Conservation (phyloP, 1,284 basidiomycete species). For the Stereum hirsutum region DNA sequence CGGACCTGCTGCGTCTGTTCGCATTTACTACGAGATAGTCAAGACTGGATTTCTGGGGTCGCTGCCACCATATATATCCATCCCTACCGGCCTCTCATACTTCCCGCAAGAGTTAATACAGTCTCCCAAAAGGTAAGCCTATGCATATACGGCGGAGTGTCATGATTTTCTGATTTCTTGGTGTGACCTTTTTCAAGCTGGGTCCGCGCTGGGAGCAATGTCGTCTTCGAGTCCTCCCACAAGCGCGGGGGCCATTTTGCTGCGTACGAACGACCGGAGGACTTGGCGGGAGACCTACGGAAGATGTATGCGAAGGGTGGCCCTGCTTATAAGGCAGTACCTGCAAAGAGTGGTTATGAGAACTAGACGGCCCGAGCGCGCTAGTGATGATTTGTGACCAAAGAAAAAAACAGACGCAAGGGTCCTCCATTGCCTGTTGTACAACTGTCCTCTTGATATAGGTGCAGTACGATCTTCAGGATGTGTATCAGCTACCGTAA, state of each 20-base stretch:
- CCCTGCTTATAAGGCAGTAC: slow-evolving; percentile 7
- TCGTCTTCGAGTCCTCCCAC: slow-evolving; percentile 16
- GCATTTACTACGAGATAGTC: slow-evolving; percentile 27
- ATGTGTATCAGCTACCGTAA: no score
- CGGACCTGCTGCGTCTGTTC: slow-evolving; percentile 26
- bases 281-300: slow-evolving; percentile 14
- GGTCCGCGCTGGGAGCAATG: slow-evolving; percentile 9
- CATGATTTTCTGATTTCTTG: background rate
- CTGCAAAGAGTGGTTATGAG: slow-evolving; percentile 10
- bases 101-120: slow-evolving; percentile 23
- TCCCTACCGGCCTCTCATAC: slow-evolving; percentile 23
- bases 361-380: background rate
- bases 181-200: slow-evolving; percentile 9
- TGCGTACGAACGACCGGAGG: slow-evolving; percentile 15
- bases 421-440: no score
- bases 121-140: slow-evolving; percentile 17
- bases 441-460: no score
- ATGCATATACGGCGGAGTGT: slow-evolving; percentile 1
- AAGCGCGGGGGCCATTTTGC: slow-evolving; percentile 18
- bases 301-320: slow-evolving; percentile 14
- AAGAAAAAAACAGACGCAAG: background rate
- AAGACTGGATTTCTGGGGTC: background rate
- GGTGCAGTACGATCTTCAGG: no score
- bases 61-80: slow-evolving; percentile 4
- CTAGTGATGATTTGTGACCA: background rate